Evolutionary conservation across 2,329 filamentous ascomycete genomes (phyloP).

Genomic region (Phialemoniopsis sp.): DNA sequence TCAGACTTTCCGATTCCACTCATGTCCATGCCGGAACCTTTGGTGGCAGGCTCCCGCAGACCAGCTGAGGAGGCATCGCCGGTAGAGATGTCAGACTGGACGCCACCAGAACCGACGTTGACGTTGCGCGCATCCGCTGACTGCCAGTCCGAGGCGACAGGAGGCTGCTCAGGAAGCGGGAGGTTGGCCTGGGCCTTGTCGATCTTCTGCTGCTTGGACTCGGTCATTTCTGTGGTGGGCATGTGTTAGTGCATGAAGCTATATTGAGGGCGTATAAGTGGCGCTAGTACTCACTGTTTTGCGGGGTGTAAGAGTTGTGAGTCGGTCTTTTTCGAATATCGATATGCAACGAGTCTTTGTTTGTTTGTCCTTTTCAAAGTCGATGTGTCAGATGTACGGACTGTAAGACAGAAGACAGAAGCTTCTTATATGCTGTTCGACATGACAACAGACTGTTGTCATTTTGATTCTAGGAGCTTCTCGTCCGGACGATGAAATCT

Average conservation of each 20-base stretch:
- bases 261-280: too few species aligned
- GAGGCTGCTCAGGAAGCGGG: conserved; percentile 74
- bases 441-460: too few species aligned
- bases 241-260: background rate
- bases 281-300: too few species aligned
- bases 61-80: conserved; percentile 43
- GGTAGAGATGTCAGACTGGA: conserved; percentile 46
- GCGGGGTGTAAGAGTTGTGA: too few species aligned
- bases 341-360: too few species aligned
- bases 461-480: too few species aligned
- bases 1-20: conserved; percentile 61
- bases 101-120: conserved; percentile 63
- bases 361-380: too few species aligned
- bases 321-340: too few species aligned
- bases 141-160: conserved; percentile 73
- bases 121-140: conserved; percentile 64
- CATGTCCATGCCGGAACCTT: conserved; percentile 48
- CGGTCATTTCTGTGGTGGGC: conserved; percentile 26
- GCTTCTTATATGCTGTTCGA: too few species aligned
- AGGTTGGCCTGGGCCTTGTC: conserved; percentile 68
- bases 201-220: conserved; percentile 61
- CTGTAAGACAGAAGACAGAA: too few species aligned
- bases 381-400: too few species aligned
- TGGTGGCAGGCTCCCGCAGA: conserved; percentile 56
- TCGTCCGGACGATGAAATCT: too few species aligned